Evolutionary conservation across 257 asterid species (phyloP).

Genomic region (Penstemon eatonii): DNA sequence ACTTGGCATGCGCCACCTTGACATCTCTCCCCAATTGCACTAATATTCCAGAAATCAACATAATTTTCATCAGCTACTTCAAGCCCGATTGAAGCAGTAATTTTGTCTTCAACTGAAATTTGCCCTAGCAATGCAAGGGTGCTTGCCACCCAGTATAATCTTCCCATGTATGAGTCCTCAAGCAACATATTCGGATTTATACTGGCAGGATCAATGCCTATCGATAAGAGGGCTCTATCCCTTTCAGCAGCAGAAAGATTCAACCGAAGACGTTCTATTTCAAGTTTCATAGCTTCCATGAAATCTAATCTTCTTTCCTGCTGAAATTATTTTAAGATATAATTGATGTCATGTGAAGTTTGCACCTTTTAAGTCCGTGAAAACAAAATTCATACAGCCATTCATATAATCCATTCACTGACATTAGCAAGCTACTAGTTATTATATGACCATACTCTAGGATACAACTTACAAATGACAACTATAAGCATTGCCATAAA

Average conservation of each 20-base stretch:
- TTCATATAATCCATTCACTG: conserved; percentile 11
- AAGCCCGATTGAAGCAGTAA: conserved; percentile 80
- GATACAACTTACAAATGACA: neutral
- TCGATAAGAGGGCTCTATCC: conserved; percentile 84
- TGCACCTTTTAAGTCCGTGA: conserved; percentile 18
- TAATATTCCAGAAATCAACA: conserved; percentile 88
- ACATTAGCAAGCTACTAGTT: conserved; percentile 9
- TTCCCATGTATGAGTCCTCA: conserved; percentile 71
- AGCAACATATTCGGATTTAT: conserved; percentile 80
- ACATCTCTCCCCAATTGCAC: conserved; percentile 67
- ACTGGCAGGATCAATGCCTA: conserved; percentile 93
- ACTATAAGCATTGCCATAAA: conserved; percentile 1
- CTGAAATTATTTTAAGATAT: conserved; percentile 33
- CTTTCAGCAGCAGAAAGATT: conserved; percentile 96
- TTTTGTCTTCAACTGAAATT: conserved; percentile 78
- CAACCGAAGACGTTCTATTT: conserved; percentile 75
- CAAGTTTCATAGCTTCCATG: conserved; percentile 87
- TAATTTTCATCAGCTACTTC: conserved; percentile 52
- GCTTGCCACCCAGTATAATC: conserved; percentile 62
- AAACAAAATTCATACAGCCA: conserved; percentile 6
- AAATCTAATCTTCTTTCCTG: conserved; percentile 74
- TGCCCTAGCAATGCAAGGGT: conserved; percentile 85
- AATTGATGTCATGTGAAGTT: conserved; percentile 16
- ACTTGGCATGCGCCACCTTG: conserved; percentile 77
- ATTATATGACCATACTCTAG: conserved; percentile 24